Evolutionary conservation across 768 basidiomycete species (phyloP).

Genomic region (Tricholoma saponaceum): DNA sequence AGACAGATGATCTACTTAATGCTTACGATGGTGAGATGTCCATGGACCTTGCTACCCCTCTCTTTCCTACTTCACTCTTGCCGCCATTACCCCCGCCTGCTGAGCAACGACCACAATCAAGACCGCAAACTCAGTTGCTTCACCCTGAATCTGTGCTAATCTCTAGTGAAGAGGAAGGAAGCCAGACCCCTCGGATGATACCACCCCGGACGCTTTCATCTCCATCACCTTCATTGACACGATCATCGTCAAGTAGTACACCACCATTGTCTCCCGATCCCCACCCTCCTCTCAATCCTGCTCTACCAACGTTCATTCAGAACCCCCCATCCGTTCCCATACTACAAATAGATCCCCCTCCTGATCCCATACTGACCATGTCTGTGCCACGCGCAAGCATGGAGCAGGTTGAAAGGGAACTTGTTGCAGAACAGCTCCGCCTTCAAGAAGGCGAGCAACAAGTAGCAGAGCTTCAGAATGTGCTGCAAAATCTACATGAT

Average conservation of each 20-base stretch:
- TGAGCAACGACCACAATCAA: background rate
- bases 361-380: background rate
- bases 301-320: background rate
- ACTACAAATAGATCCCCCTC: background rate
- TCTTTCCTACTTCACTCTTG: slow-evolving; percentile 27
- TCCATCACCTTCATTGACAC: background rate
- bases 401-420: background rate
- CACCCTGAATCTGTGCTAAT: background rate
- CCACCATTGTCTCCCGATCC: background rate
- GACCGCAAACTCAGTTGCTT: background rate
- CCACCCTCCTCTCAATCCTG: background rate
- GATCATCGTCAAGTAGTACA: background rate
- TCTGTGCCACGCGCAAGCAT: background rate
- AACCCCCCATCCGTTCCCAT: background rate
- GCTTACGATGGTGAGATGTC: slow-evolving; percentile 35
- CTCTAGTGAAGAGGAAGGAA: background rate
- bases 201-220: background rate
- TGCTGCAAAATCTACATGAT: background rate
- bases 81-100: background rate
- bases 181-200: slow-evolving; percentile 1
- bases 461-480: background rate
- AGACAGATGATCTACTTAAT: slow-evolving; percentile 22
- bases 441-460: slow-evolving; percentile 1
- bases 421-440: background rate
- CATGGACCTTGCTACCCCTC: slow-evolving; percentile 53